phyloP scores from a whole-genome alignment of 2,329 filamentous ascomycete genomes.

The Penicillium sp. region DNA sequence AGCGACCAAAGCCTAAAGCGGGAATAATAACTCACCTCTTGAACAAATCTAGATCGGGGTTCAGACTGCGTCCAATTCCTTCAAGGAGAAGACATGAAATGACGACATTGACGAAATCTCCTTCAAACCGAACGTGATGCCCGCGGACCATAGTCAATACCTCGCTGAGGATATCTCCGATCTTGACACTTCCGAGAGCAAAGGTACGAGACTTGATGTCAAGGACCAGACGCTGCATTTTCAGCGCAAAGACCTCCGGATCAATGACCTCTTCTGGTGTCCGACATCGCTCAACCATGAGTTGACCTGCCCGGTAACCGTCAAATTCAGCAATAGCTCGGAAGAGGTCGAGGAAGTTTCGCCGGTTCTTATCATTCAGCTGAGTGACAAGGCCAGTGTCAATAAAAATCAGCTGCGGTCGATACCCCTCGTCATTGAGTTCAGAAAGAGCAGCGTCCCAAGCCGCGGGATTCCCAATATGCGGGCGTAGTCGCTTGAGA shows the following conservation, averaged over 20 bases:
- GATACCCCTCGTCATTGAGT: conserved; percentile 82
- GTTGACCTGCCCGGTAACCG: conserved; percentile 85
- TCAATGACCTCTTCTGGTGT: conserved; percentile 89
- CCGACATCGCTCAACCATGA: conserved; percentile 94
- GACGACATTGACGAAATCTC: conserved; percentile 97
- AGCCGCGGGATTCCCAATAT: conserved; percentile 60
- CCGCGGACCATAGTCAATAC: conserved; percentile 85
- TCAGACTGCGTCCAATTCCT: conserved; percentile 82
- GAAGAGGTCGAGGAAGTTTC: conserved; percentile 93
- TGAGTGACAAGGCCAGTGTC: conserved; percentile 95
- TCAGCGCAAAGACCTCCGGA: conserved; percentile 83
- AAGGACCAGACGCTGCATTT: conserved; percentile 94
- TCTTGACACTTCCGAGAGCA: conserved; percentile 89
- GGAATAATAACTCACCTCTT: conserved; percentile 52
- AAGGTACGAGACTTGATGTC: conserved; percentile 87
- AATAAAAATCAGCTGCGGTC: conserved; percentile 94
- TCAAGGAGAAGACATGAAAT: conserved; percentile 90
- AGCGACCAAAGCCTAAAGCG: background rate
- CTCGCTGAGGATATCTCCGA: conserved; percentile 88
- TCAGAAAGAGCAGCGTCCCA: conserved; percentile 73
- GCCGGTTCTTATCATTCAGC: conserved; percentile 77
- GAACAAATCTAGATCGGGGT: conserved; percentile 84
- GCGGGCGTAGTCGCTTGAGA: conserved; percentile 71
- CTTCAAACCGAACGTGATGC: conserved; percentile 91
- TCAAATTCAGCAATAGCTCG: conserved; percentile 94